A percentile compares a stretch with the other conserved stretches of the same genome.
Conservation (phyloP, 1,284 basidiomycete species). For the Amylostereum chailletii region DNA sequence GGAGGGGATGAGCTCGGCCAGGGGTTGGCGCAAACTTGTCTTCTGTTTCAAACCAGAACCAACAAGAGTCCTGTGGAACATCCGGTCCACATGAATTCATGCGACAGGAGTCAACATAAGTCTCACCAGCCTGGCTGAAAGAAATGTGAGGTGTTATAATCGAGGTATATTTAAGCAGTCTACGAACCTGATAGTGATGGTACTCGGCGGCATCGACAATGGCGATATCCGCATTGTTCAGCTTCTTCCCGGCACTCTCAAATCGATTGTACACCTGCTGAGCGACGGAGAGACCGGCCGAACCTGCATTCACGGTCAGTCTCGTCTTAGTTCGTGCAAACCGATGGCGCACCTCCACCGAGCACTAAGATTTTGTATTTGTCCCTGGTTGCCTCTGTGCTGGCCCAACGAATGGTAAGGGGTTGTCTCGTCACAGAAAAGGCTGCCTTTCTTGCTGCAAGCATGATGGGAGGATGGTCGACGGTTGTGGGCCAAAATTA, state of each 20-base stretch:
- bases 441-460: constrained; percentile 4
- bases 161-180: constrained; percentile 10
- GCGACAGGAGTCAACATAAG: neutral
- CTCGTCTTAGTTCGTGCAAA: constrained; percentile 9
- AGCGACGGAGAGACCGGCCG: constrained; percentile 71
- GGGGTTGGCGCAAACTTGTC: constrained; percentile 55
- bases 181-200: constrained; percentile 69
- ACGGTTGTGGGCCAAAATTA: too few relatives aligned
- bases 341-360: constrained; percentile 45
- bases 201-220: constrained; percentile 73
- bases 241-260: constrained; percentile 53
- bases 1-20: constrained; percentile 63
- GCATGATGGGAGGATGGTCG: neutral
- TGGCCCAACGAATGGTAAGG: constrained; percentile 22
- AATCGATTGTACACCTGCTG: constrained; percentile 81
- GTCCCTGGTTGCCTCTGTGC: constrained; percentile 30
- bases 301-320: constrained; percentile 36
- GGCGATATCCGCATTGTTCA: constrained; percentile 72
- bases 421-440: constrained; percentile 5
- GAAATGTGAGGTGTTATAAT: constrained; percentile 2
- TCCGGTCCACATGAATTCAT: neutral
- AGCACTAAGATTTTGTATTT: constrained; percentile 58
- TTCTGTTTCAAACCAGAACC: constrained; percentile 79
- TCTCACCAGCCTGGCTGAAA: constrained; percentile 70
- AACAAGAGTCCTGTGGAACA: constrained; percentile 75